A percentile compares a stretch with the other conserved stretches of the same genome.
Conservation (phyloP, 2,329 filamentous ascomycete genomes). For the Pseudogymnoascus sp. region DNA sequence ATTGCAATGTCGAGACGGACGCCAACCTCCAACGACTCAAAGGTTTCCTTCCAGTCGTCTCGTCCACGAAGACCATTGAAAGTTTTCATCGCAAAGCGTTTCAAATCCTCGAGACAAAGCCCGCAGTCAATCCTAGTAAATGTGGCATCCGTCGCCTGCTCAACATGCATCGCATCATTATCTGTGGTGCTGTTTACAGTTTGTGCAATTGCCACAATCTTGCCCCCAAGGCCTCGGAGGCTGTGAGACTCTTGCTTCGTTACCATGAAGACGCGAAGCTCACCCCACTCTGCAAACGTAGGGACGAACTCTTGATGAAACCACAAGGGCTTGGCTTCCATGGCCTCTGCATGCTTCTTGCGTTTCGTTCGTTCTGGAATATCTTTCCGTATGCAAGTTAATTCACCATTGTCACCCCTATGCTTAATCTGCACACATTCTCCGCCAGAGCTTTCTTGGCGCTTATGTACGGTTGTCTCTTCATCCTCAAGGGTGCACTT, state of each 20-base stretch:
- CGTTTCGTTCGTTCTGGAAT: neutral
- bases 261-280: neutral
- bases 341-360: neutral
- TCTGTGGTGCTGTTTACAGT: neutral
- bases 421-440: neutral
- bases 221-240: neutral
- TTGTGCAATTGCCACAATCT: neutral
- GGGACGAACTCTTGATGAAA: neutral
- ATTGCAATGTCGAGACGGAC: neutral
- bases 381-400: neutral
- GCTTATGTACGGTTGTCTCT: neutral
- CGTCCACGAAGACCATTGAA: neutral
- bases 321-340: neutral
- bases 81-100: neutral
- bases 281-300: neutral
- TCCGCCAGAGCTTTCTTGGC: neutral
- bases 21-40: neutral
- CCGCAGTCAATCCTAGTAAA: neutral
- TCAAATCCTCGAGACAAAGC: neutral
- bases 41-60: neutral
- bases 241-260: neutral
- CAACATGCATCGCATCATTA: neutral
- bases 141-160: neutral
- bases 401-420: neutral
- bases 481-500: neutral